A percentile compares a stretch with the other conserved stretches of the same genome.
Evolutionary conservation across 495 filamentous ascomycete genomes (phyloP).

Genomic region (Melanomma pulvis-pyrius): DNA sequence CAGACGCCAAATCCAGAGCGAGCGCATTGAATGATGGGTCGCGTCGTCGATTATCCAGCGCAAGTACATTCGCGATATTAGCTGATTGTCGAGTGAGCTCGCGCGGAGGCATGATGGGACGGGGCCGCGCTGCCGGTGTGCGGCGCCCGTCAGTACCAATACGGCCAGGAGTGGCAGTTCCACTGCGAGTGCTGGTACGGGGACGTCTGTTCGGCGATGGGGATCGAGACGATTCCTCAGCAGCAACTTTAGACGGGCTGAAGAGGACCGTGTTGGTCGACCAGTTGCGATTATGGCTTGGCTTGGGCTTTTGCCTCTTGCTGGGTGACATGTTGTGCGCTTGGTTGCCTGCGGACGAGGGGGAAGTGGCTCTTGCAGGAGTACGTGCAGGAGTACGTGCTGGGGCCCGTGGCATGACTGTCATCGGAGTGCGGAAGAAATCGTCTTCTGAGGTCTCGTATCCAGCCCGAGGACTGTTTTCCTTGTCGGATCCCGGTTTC

Average conservation of each 20-base stretch:
- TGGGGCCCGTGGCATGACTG: constrained; percentile 25
- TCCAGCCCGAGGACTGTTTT: constrained; percentile 6
- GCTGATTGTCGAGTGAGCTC: constrained; percentile 58
- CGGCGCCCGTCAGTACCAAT: constrained; percentile 43
- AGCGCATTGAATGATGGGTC: constrained; percentile 54
- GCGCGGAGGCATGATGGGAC: constrained; percentile 58
- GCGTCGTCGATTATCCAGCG: constrained; percentile 42
- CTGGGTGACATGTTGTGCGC: constrained; percentile 8
- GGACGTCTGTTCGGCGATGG: constrained; percentile 17
- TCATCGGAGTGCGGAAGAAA: constrained; percentile 44
- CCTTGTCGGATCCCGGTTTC: constrained; percentile 16
- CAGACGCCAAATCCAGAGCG: constrained; percentile 70
- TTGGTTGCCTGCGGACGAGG: constrained; percentile 7
- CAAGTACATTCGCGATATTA: constrained; percentile 52
- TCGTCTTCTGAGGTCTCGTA: constrained; percentile 34
- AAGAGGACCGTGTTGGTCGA: constrained; percentile 82
- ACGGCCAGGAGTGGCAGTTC: constrained; percentile 35
- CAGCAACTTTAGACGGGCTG: constrained; percentile 55
- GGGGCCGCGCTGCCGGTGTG: constrained; percentile 55
- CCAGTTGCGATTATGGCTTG: constrained; percentile 62
- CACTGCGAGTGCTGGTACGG: constrained; percentile 21
- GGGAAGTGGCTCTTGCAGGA: constrained; percentile 14
- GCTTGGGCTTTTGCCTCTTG: constrained; percentile 42
- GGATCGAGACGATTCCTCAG: constrained; percentile 37
- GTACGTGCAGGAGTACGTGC: constrained; percentile 11